A percentile compares a stretch with the other conserved stretches of the same genome.
phyloP scores from a whole-genome alignment of 805 yeast species.

The Lipomyces yamadae region DNA sequence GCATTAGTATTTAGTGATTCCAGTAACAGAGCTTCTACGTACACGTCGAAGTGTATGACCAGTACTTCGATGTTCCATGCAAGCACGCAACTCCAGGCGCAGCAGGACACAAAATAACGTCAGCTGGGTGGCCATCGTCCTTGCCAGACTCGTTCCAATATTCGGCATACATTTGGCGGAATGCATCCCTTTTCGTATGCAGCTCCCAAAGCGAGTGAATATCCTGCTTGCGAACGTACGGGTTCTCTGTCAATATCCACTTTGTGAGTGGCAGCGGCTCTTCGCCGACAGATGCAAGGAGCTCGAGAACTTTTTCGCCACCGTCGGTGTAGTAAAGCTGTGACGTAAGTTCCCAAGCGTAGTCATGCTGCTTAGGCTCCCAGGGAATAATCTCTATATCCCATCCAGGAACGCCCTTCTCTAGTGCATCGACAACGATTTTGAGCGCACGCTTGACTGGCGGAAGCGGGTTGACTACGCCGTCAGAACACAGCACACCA shows the following conservation, averaged over 20 bases:
- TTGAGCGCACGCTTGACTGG: constrained; percentile 50
- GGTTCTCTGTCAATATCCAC: constrained; percentile 55
- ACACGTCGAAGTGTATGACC: constrained; percentile 78
- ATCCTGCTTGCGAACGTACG: constrained; percentile 35
- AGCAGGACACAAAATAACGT: constrained; percentile 69
- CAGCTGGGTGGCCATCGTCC: constrained; percentile 47
- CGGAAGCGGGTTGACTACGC: constrained; percentile 59
- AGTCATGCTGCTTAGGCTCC: constrained; percentile 39
- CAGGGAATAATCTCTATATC: constrained; percentile 42
- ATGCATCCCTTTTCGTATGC: constrained; percentile 59
- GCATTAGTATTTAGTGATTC: neutral
- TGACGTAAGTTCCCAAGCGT: constrained; percentile 42
- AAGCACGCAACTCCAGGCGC: constrained; percentile 75
- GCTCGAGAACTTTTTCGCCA: constrained; percentile 58
- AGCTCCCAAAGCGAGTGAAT: constrained; percentile 51
- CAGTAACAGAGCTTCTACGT: neutral
- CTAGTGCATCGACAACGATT: constrained; percentile 48
- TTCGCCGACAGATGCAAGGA: constrained; percentile 67
- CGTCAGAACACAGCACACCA: constrained; percentile 57
- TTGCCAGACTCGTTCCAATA: constrained; percentile 51
- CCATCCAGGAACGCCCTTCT: constrained; percentile 53
- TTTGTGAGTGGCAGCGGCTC: constrained; percentile 67
- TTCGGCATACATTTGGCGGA: constrained; percentile 62
- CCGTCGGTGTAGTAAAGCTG: constrained; percentile 69
- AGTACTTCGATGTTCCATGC: constrained; percentile 65